Base-by-base conservation (phyloP, 1,284 basidiomycete genomes). In the Austropuccinia psidii region DNA sequence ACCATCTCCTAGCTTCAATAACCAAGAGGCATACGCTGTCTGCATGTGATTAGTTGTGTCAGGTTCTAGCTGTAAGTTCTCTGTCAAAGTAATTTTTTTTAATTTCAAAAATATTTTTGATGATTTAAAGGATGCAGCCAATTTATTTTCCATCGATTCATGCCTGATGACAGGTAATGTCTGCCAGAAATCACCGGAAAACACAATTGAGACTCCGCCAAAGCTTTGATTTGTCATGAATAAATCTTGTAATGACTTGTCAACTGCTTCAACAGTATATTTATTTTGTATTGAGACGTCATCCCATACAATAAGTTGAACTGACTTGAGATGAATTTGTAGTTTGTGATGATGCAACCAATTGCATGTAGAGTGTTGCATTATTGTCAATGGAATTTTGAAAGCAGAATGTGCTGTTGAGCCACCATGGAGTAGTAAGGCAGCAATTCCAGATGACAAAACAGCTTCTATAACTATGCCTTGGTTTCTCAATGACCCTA, bases 371-470 rank as follows among this genome's bases (percentile, higher is more conserved):
- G 60, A 6, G 1, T 2, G 3, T 1, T 4, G 2, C 21, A 43
- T 19, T 3, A 62, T 3, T 6, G 19, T 24, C 1, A 62, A 27
- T 27, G 67, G 67, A 4, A 69, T 60, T 9, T 60, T 49, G 39
- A 69, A 49, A 11, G 11, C 29, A 1, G 54, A 47, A 35, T 69
- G 67, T 8, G 67, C 67, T 2, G 67, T 69, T 49, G 24, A 31
- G 1, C 84, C 83, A 31, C 83, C 83, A 3, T 58, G 76, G 0
- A 85, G 69, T 0, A 85, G 77, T 0, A 85, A 77, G 2, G 83
- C 78, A 17, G 84, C 80, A 67, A 85, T 83, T 0, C 84, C 84
- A 5, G 83, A 84, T 4, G 84, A 47, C 0, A 55, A 21, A 0
- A 69, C 67, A 2, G 41, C 54, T 0, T 37, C 9, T 33, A 37